Evolutionary conservation across 768 basidiomycete genomes (phyloP).

Genomic region (Leccinum fibrillosum): DNA sequence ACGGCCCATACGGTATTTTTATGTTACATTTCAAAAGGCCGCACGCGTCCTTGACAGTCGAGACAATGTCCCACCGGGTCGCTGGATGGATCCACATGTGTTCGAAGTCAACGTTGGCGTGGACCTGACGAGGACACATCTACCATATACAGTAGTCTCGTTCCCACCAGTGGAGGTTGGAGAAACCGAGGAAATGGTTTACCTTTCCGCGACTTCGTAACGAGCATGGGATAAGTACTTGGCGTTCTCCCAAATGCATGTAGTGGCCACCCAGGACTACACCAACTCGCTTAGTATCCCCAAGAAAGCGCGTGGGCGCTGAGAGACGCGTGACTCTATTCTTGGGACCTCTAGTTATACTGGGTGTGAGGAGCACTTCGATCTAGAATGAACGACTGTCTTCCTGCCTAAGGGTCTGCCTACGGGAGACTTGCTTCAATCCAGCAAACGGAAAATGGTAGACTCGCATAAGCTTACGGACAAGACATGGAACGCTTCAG

Average conservation of each 20-base stretch:
- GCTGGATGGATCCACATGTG: slow-evolving; percentile 9
- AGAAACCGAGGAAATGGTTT: not conserved
- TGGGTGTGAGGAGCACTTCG: not conserved
- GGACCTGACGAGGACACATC: slow-evolving; percentile 4
- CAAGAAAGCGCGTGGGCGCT: not conserved
- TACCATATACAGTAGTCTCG: not conserved
- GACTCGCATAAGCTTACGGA: slow-evolving; percentile 15
- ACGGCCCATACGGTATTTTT: too few species aligned
- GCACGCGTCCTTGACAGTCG: not conserved
- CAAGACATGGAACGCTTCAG: not conserved
- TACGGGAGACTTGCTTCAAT: not conserved
- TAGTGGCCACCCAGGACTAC: not conserved
- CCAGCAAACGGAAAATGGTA: not conserved
- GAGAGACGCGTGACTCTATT: slow-evolving; percentile 8
- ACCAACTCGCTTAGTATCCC: not conserved
- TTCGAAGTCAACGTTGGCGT: slow-evolving; percentile 13
- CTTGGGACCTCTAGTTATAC: slow-evolving; percentile 6
- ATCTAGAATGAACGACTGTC: too few species aligned
- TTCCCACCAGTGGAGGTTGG: not conserved
- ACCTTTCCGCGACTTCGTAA: slow-evolving; percentile 15
- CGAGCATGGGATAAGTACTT: slow-evolving; percentile 13
- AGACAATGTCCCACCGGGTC: slow-evolving; percentile 4
- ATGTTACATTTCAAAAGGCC: too few species aligned
- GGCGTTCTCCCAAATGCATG: slow-evolving; percentile 9
- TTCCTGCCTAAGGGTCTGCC: too few species aligned